Conservation (phyloP, 257 asterid genomes). For the Marsdenia floribunda region DNA sequence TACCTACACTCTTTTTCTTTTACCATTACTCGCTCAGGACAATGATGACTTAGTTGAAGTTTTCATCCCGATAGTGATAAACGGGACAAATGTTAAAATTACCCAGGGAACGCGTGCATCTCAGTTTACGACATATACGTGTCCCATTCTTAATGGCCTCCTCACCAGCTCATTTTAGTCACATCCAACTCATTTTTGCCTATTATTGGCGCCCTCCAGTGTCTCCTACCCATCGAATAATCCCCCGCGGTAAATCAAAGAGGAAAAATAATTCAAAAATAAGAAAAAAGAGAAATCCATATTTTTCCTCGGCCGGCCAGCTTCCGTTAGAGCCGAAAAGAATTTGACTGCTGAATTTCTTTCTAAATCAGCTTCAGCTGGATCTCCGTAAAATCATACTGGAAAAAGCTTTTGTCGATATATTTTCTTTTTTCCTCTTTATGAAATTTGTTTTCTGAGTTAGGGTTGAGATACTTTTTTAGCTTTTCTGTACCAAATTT, state of each 20-base stretch:
- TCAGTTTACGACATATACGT: neutral
- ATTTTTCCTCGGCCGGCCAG: neutral
- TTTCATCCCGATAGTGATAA: neutral
- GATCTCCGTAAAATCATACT: conserved; percentile 7
- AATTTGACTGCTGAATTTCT: neutral
- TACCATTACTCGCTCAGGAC: neutral
- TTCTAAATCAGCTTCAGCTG: conserved; percentile 11
- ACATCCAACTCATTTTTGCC: neutral
- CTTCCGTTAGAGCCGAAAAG: too few relatives aligned
- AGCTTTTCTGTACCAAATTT: neutral
- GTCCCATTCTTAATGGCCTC: conserved; percentile 15
- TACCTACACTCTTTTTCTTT: too few relatives aligned
- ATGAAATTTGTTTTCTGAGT: neutral
- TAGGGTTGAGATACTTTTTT: neutral
- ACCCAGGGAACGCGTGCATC: neutral
- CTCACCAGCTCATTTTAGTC: conserved; percentile 19
- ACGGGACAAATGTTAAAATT: neutral
- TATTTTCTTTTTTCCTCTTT: neutral
- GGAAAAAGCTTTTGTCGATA: neutral
- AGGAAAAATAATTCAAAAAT: conserved; percentile 1
- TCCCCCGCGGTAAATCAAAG: conserved; percentile 15
- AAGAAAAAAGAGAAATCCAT: neutral
- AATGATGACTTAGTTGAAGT: neutral
- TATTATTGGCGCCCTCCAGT: conserved; percentile 15
- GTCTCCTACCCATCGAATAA: neutral